Evolutionary conservation across 2,329 filamentous ascomycete species (phyloP).

Genomic region (Cladosporium sp.): DNA sequence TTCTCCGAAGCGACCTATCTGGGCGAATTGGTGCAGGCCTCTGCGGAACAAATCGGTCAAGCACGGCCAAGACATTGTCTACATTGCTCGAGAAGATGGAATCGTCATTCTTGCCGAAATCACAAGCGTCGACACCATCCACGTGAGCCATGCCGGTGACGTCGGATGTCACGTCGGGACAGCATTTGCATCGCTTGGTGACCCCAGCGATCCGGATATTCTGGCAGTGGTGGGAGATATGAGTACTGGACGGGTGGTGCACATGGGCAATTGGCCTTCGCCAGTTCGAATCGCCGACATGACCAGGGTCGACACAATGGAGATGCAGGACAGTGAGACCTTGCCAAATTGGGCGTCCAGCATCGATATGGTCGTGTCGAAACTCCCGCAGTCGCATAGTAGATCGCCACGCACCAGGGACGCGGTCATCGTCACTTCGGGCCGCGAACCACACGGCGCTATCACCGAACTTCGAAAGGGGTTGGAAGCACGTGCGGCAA

Average conservation of each 20-base stretch:
- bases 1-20: conserved; percentile 43
- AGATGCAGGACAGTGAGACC: conserved; percentile 55
- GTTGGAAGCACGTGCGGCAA: conserved; percentile 39
- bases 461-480: conserved; percentile 47
- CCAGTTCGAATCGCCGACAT: conserved; percentile 46
- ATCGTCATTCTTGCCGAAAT: conserved; percentile 72
- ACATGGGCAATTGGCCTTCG: conserved; percentile 31
- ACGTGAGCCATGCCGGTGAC: conserved; percentile 58
- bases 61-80: conserved; percentile 72
- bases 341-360: conserved; percentile 64
- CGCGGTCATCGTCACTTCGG: conserved; percentile 42
- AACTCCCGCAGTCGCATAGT: conserved; percentile 26
- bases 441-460: conserved; percentile 45
- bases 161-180: conserved; percentile 74
- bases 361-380: conserved; percentile 47
- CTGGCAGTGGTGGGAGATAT: conserved; percentile 76
- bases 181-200: conserved; percentile 71
- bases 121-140: conserved; percentile 53
- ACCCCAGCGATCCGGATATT: conserved; percentile 69
- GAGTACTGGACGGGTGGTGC: conserved; percentile 59
- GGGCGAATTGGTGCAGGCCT: conserved; percentile 83
- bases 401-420: conserved; percentile 26
- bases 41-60: conserved; percentile 65
- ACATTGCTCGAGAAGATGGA: conserved; percentile 86
- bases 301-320: conserved; percentile 52